Evolutionary conservation across 768 basidiomycete genomes (phyloP).

Genomic region (Candolleomyces aberdarensis): DNA sequence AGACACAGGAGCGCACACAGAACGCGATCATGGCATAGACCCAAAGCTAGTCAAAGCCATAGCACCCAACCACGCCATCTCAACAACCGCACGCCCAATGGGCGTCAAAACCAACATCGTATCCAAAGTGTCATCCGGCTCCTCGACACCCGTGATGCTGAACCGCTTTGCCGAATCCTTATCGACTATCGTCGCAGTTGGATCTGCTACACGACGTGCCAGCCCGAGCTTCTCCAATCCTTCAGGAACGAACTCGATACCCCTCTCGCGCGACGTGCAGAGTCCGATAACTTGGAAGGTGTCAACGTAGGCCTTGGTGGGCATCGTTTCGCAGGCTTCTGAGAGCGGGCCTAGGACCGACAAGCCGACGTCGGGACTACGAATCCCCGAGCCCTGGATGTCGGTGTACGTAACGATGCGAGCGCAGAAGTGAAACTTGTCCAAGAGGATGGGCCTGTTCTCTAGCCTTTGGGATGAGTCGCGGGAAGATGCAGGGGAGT

Average conservation of each 20-base stretch:
- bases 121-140: slow-evolving; percentile 35
- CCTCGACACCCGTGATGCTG: slow-evolving; percentile 13
- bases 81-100: slow-evolving; percentile 50
- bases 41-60: slow-evolving; percentile 53
- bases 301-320: slow-evolving; percentile 20
- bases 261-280: slow-evolving; percentile 58
- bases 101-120: slow-evolving; percentile 45
- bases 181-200: slow-evolving; percentile 11
- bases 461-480: slow-evolving; percentile 32
- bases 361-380: slow-evolving; percentile 69
- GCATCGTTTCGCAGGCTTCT: slow-evolving; percentile 50
- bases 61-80: slow-evolving; percentile 55
- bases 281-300: slow-evolving; percentile 46
- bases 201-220: slow-evolving; percentile 38
- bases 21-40: slow-evolving; percentile 9
- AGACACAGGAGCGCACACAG: too few relatives aligned
- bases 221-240: slow-evolving; percentile 76
- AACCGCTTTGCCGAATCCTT: slow-evolving; percentile 7
- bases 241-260: slow-evolving; percentile 79
- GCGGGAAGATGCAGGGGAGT: slow-evolving; percentile 33
- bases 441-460: slow-evolving; percentile 50
- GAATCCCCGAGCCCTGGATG: slow-evolving; percentile 67
- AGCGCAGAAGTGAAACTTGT: slow-evolving; percentile 70
- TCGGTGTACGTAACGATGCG: slow-evolving; percentile 72
- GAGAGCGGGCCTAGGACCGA: slow-evolving; percentile 59